These are phyloP conservation scores for Bruguiera sexangula DNA, from an alignment of 345 rosid genomes.

Conservation along the genomic window DNA sequence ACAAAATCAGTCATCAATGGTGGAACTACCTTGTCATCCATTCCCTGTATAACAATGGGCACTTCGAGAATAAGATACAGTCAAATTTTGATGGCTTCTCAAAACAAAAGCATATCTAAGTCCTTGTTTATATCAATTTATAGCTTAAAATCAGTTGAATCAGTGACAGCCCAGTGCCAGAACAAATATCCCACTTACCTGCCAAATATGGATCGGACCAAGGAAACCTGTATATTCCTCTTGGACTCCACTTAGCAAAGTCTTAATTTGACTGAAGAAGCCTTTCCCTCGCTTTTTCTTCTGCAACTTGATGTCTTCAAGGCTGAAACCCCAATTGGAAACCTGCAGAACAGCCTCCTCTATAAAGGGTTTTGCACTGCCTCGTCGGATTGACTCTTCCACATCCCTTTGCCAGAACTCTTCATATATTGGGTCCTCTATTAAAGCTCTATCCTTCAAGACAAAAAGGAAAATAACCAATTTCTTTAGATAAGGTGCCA, in stretches of 20 bases:
- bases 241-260: constrained; percentile 28
- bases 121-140: not conserved
- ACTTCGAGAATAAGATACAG: not conserved
- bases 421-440: constrained; percentile 64
- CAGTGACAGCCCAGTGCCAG: not conserved
- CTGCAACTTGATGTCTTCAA: constrained; percentile 54
- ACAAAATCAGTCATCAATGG: constrained; percentile 66
- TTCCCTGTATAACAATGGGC: constrained; percentile 36
- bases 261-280: constrained; percentile 37
- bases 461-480: too few species aligned
- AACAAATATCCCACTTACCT: constrained; percentile 37
- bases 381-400: constrained; percentile 66
- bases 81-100: too few species aligned
- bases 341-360: constrained; percentile 68
- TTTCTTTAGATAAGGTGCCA: not conserved
- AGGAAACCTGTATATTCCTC: constrained; percentile 60
- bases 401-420: constrained; percentile 79
- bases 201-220: constrained; percentile 76
- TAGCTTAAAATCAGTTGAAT: not conserved
- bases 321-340: constrained; percentile 67
- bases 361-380: constrained; percentile 54
- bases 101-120: too few species aligned
- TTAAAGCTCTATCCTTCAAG: constrained; percentile 54
- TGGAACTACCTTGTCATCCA: constrained; percentile 70
- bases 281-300: constrained; percentile 47